Base-by-base conservation (phyloP, 257 asterid species). In the Jasminum sambac region DNA sequence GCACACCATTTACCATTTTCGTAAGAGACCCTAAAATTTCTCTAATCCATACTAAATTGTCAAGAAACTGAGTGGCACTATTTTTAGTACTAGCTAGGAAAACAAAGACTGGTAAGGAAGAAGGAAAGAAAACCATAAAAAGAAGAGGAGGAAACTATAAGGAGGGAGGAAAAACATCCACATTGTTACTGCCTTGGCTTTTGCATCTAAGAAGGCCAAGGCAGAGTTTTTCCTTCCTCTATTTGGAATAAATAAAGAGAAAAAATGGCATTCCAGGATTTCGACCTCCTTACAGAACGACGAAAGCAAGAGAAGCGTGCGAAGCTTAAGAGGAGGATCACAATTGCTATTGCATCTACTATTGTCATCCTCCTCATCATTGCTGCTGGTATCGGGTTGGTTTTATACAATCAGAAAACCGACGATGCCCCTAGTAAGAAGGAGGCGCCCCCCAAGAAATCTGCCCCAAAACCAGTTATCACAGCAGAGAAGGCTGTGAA, bases 181-280 rank as follows among this genome's bases (percentile, higher is more conserved):
- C 25, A 39, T 63, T 36, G 30, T 40, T 63, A 71, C 98, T 87
- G 95, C 96, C 96, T 90, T 88, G 95, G 96, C 83, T 84, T 68
- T 64, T 62, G 72, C 68, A 63, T 77, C 79, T 79, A 73, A 72
- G 74, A 84, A 68, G 25, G 80, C 90, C 84, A 78, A 85, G 86
- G 90, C 86, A 85, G 96, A 70, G 77, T 21, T 40, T 68, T 43
- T 70, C 66, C 74, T 63, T 76, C 58, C 76, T 42, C 44, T 9
- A 13, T 37, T 10, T 1, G 41, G 46, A 66, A 17, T 58, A 17
- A 16, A n/a, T n/a, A n/a, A n/a, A n/a, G n/a, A 30, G 36, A 1
- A 17, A 66, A 52, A 76, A 91, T 89, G 99, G 96, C 99, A 5
- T 91, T 95, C 78, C 98, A 91, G 76, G 99, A 95, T 81, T 91